These are phyloP conservation scores for Neurospora sp. DNA, from an alignment of 495 filamentous ascomycete species.

Conservation along the genomic window DNA sequence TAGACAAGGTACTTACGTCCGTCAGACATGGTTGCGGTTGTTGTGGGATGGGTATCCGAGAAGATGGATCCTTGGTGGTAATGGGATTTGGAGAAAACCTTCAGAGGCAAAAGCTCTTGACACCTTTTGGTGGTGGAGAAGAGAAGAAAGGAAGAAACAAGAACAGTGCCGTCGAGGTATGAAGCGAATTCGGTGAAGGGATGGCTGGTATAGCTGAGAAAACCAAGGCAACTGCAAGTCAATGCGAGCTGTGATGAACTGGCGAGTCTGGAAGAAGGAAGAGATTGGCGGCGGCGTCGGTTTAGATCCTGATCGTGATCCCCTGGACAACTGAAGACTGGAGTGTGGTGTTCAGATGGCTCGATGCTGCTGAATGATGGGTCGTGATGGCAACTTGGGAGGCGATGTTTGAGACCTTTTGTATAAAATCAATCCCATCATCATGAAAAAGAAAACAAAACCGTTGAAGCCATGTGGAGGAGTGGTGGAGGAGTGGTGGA, in stretches of 20 bases:
- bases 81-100: not conserved
- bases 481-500: not conserved
- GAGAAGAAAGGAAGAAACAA: not conserved
- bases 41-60: not conserved
- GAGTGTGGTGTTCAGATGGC: not conserved
- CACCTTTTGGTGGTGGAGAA: not conserved
- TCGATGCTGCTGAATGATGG: conserved; percentile 10
- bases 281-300: conserved; percentile 14
- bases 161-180: not conserved
- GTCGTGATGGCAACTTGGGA: conserved; percentile 7
- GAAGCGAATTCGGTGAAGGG: not conserved
- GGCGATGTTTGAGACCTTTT: conserved; percentile 18
- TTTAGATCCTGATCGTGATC: not conserved
- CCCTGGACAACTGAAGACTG: not conserved
- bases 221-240: conserved; percentile 9
- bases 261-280: conserved; percentile 20
- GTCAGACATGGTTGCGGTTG: conserved; percentile 19
- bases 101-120: not conserved
- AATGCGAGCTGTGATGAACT: conserved; percentile 10
- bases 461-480: conserved; percentile 8
- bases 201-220: not conserved
- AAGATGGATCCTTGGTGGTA: not conserved
- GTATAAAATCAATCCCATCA: conserved; percentile 13
- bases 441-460: not conserved
- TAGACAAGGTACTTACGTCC: conserved; percentile 19